Evolutionary conservation across 2,329 filamentous ascomycete genomes (phyloP).

Genomic region (Chaetoscypha palmicola): DNA sequence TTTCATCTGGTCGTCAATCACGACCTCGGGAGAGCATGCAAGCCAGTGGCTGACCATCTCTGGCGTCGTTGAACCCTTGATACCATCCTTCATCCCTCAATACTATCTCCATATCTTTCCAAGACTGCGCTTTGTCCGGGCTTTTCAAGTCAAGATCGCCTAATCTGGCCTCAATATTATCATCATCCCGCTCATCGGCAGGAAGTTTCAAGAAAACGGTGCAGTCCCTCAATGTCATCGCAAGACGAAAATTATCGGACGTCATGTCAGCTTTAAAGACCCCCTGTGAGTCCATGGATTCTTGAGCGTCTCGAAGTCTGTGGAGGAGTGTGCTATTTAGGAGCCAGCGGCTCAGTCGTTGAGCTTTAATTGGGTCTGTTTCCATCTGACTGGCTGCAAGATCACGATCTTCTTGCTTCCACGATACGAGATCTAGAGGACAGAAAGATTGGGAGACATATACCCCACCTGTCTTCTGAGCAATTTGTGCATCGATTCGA

Average conservation of each 20-base stretch:
- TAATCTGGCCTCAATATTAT: conserved; percentile 49
- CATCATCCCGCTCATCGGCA: conserved; percentile 20
- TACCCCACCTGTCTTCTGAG: conserved; percentile 11
- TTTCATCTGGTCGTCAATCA: too few species aligned
- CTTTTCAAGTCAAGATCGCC: conserved; percentile 76
- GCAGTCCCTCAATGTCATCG: conserved; percentile 78
- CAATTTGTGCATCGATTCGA: conserved; percentile 17
- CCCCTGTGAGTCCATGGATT: conserved; percentile 27
- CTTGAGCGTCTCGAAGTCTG: conserved; percentile 38
- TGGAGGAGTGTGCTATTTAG: conserved; percentile 21
- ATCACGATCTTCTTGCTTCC: conserved; percentile 42
- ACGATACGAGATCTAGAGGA: conserved; percentile 57
- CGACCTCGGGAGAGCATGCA: too few species aligned
- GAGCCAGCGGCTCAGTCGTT: conserved; percentile 33
- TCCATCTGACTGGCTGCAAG: conserved; percentile 30
- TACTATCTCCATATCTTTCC: conserved; percentile 55
- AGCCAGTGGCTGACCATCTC: too few species aligned
- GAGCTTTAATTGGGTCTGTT: neutral
- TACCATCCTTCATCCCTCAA: conserved; percentile 68
- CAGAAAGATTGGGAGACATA: conserved; percentile 41
- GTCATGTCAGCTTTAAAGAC: conserved; percentile 28
- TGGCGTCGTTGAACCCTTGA: too few species aligned
- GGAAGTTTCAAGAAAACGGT: conserved; percentile 63
- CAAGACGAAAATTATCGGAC: conserved; percentile 50
- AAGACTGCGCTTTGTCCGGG: conserved; percentile 59